phyloP scores from a whole-genome alignment of 2,329 filamentous ascomycete species.

The Cryphonectria radicalis region DNA sequence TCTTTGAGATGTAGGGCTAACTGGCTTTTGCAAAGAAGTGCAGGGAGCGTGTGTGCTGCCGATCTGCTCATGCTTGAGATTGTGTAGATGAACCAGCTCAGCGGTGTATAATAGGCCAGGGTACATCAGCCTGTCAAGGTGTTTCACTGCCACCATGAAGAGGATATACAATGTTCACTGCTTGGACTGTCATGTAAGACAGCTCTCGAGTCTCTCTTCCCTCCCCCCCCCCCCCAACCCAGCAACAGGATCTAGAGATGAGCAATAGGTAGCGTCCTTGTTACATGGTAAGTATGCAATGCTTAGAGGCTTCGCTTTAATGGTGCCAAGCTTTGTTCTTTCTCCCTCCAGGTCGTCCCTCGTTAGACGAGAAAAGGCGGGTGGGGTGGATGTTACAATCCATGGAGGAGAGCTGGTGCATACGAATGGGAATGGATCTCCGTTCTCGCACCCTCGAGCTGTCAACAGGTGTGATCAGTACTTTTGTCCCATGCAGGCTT shows the following conservation, averaged over 20 bases:
- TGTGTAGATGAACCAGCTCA: neutral
- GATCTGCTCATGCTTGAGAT: neutral
- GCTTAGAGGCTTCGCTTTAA: neutral
- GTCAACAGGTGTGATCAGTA: conserved; percentile 1
- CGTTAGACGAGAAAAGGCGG: neutral
- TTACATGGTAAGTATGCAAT: neutral
- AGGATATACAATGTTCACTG: no score
- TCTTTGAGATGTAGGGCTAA: neutral
- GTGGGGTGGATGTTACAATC: neutral
- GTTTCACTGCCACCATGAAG: neutral
- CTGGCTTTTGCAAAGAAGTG: neutral
- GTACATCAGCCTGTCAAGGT: neutral
- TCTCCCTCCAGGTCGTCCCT: neutral
- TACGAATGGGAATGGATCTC: neutral
- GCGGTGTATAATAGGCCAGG: neutral
- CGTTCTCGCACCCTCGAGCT: neutral
- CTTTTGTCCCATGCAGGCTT: conserved; percentile 2
- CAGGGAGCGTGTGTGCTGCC: neutral
- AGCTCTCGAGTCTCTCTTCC: neutral
- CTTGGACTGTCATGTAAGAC: neutral
- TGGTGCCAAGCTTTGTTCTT: neutral
- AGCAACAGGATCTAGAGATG: neutral
- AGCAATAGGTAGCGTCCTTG: neutral
- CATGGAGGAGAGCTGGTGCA: neutral
- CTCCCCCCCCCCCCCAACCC: neutral